These are phyloP conservation scores for Saccharomycopsis sp. DNA, from an alignment of 805 yeast species.

Conservation along the genomic window DNA sequence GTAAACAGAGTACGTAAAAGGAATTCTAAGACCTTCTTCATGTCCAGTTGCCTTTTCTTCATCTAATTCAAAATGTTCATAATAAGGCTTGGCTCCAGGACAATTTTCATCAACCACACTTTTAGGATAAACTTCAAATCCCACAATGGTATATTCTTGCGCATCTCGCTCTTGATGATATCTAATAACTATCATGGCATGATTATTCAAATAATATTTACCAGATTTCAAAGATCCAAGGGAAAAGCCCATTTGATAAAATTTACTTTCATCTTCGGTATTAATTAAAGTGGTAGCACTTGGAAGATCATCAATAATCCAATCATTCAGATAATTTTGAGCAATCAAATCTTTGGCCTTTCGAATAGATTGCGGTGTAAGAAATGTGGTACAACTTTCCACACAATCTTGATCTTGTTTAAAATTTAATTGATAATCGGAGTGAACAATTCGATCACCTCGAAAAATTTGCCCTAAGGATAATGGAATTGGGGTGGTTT, in stretches of 20 bases:
- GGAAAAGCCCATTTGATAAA: conserved; percentile 82
- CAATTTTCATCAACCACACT: conserved; percentile 56
- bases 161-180: conserved; percentile 39
- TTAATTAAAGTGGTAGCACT: conserved; percentile 77
- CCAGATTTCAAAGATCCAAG: conserved; percentile 53
- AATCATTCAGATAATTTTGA: conserved; percentile 68
- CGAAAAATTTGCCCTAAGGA: conserved; percentile 68
- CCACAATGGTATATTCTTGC: conserved; percentile 55
- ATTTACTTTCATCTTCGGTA: conserved; percentile 46
- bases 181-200: conserved; percentile 70
- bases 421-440: conserved; percentile 57
- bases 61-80: conserved; percentile 44
- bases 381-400: conserved; percentile 57
- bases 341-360: conserved; percentile 53
- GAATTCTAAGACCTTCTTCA: conserved; percentile 30
- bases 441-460: conserved; percentile 73
- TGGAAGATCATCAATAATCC: conserved; percentile 77
- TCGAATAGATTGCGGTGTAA: conserved; percentile 38
- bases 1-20: conserved; percentile 76
- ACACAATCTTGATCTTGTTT: conserved; percentile 58
- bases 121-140: conserved; percentile 83
- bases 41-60: conserved; percentile 22
- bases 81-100: conserved; percentile 58
- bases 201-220: conserved; percentile 60
- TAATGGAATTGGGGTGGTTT: conserved; percentile 50